phyloP scores from a whole-genome alignment of 164 flowering plant genomes.

The Sedum album region DNA sequence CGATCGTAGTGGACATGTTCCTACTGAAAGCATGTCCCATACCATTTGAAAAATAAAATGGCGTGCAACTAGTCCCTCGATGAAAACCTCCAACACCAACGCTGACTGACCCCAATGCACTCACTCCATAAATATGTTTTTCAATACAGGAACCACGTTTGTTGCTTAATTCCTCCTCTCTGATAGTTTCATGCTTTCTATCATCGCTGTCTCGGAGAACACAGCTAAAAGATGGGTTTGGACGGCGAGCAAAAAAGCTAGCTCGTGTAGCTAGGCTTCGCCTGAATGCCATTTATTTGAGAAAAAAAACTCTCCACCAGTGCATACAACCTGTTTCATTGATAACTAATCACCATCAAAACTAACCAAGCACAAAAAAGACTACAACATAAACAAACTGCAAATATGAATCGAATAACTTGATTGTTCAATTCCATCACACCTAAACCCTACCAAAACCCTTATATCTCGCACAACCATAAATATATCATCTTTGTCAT shows the following conservation, averaged over 20 bases:
- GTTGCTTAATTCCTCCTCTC: constrained; percentile 7
- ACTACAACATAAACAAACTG: no score
- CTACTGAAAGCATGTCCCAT: constrained; percentile 22
- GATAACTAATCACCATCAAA: background rate
- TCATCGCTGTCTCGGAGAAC: constrained; percentile 26
- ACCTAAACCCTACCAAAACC: no score
- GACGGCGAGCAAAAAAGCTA: constrained; percentile 22
- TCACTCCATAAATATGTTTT: constrained; percentile 15
- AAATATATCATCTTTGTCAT: no score
- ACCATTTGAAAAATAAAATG: constrained; percentile 12
- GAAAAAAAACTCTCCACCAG: background rate
- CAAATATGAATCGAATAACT: no score
- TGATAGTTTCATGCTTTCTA: constrained; percentile 13
- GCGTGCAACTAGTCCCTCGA: constrained; percentile 7
- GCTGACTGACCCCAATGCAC: constrained; percentile 17
- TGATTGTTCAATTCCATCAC: background rate
- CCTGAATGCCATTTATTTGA: constrained; percentile 33
- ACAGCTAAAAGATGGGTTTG: constrained; percentile 37
- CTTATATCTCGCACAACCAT: no score
- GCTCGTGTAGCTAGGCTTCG: constrained; percentile 39
- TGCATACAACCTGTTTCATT: background rate
- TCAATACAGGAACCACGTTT: constrained; percentile 9
- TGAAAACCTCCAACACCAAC: constrained; percentile 5
- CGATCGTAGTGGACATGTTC: constrained; percentile 45
- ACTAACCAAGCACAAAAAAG: no score